Conservation (phyloP, 176 grass and related monocot species). For the Microstegium vimineum region DNA sequence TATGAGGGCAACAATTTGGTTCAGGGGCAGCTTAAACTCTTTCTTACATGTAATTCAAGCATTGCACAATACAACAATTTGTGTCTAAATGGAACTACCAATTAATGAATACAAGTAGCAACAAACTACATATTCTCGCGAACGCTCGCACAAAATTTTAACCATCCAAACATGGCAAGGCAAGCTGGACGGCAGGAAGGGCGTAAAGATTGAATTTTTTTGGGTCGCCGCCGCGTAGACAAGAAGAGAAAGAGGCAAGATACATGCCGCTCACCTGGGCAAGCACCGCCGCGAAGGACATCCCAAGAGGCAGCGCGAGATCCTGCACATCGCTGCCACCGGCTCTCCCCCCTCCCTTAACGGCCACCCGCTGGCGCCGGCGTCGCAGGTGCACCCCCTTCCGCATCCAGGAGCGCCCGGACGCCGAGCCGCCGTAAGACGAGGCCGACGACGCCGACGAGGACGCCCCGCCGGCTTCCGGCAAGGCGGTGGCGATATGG, state of each 20-base stretch:
- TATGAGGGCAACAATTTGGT: background rate
- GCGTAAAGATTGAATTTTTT: constrained; percentile 27
- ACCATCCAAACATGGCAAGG: background rate
- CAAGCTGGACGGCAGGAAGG: background rate
- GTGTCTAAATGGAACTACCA: background rate
- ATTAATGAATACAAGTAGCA: background rate
- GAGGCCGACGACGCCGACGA: constrained; percentile 26
- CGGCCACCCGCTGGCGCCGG: background rate
- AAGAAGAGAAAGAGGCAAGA: background rate
- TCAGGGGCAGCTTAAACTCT: background rate
- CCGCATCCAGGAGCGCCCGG: background rate
- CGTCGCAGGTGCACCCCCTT: constrained; percentile 36
- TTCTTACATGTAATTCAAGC: too few species aligned
- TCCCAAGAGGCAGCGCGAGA: constrained; percentile 58
- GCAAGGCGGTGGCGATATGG: constrained; percentile 2
- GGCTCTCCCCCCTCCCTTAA: background rate
- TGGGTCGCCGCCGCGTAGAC: background rate
- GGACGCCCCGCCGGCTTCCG: constrained; percentile 14
- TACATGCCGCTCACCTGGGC: constrained; percentile 30
- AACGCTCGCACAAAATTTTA: background rate
- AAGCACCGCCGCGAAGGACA: constrained; percentile 79
- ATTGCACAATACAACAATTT: background rate
- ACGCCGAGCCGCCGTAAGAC: constrained; percentile 6
- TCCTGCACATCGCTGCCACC: constrained; percentile 31
- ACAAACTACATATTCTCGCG: background rate